A percentile compares a stretch with the other conserved stretches of the same genome.
Evolutionary conservation across 768 basidiomycete genomes (phyloP).

Genomic region (Suillus occidentalis): DNA sequence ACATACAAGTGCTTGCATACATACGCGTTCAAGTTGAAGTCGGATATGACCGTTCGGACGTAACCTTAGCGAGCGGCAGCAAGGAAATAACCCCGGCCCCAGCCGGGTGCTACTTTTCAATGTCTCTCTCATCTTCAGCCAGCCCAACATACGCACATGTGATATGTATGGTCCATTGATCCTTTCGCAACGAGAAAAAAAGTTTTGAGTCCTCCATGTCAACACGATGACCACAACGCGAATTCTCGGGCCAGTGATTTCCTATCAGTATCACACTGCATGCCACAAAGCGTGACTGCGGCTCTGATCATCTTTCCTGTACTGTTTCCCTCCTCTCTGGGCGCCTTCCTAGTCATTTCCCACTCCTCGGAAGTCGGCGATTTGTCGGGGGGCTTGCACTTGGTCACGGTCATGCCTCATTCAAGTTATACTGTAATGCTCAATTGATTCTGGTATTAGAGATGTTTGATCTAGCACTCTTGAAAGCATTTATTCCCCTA

Average conservation of each 20-base stretch:
- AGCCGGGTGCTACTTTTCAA: too few relatives aligned
- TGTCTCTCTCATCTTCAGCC: slow-evolving; percentile 6
- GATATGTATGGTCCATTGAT: not conserved
- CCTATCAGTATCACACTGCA: slow-evolving; percentile 20
- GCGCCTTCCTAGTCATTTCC: slow-evolving; percentile 31
- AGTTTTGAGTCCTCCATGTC: slow-evolving; percentile 19
- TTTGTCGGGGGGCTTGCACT: slow-evolving; percentile 21
- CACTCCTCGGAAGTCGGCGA: slow-evolving; percentile 29
- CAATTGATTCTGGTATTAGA: slow-evolving; percentile 59
- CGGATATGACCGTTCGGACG: too few relatives aligned
- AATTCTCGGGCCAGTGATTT: slow-evolving; percentile 16
- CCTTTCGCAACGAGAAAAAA: slow-evolving; percentile 11
- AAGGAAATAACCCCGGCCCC: too few relatives aligned
- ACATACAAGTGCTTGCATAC: too few relatives aligned
- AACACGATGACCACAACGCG: slow-evolving; percentile 16
- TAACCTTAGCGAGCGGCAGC: not conserved
- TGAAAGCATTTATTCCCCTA: not conserved
- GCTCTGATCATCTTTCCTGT: slow-evolving; percentile 35
- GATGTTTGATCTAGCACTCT: slow-evolving; percentile 34
- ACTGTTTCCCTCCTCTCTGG: slow-evolving; percentile 31
- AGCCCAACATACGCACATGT: slow-evolving; percentile 16
- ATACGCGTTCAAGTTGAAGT: too few relatives aligned
- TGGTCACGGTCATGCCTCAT: slow-evolving; percentile 30
- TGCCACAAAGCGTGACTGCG: slow-evolving; percentile 32
- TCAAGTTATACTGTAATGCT: slow-evolving; percentile 39